phyloP scores from a whole-genome alignment of 371 early-diverging fungal genomes.

The Mortierella sp. region DNA sequence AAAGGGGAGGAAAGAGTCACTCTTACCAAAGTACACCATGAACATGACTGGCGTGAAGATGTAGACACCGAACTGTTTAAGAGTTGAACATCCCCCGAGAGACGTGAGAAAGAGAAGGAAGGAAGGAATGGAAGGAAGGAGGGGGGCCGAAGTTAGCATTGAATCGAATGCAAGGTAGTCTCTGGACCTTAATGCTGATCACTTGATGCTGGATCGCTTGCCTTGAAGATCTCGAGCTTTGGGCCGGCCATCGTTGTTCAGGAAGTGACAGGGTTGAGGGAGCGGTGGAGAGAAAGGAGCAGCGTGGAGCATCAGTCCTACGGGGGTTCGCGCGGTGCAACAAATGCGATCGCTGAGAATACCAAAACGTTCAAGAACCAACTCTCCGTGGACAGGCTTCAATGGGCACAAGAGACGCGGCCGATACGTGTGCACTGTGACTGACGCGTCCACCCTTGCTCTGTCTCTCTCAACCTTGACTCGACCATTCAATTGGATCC shows the following conservation, averaged over 20 bases:
- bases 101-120: background rate
- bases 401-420: background rate
- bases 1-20: background rate
- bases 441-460: slow-evolving; percentile 16
- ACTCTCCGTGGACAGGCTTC: background rate
- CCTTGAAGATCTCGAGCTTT: slow-evolving; percentile 54
- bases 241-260: slow-evolving; percentile 38
- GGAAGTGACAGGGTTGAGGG: slow-evolving; percentile 2
- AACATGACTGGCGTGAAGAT: slow-evolving; percentile 54
- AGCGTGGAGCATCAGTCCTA: background rate
- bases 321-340: background rate
- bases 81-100: no score
- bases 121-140: background rate
- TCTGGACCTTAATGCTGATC: no score
- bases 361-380: slow-evolving; percentile 1
- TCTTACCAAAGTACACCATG: slow-evolving; percentile 54
- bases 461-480: background rate
- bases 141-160: no score
- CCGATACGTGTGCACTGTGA: background rate
- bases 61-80: slow-evolving; percentile 48
- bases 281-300: background rate
- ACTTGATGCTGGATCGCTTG: slow-evolving; percentile 3
- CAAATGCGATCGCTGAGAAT: background rate
- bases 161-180: no score
- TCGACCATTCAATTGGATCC: no score